Base-by-base conservation (phyloP, 768 basidiomycete species). In the Cyathus striatus region DNA sequence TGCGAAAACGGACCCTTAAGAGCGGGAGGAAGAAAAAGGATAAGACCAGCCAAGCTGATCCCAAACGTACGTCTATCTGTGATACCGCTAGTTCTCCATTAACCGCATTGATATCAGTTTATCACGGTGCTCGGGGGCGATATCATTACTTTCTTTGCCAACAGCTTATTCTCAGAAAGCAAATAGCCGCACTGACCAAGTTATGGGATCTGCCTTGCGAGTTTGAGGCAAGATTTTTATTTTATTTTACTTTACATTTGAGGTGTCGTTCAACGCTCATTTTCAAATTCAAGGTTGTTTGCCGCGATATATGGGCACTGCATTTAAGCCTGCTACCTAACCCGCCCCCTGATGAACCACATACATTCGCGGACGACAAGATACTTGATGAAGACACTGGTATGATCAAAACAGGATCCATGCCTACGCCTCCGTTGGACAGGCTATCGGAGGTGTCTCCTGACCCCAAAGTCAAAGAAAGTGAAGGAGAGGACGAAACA, bases 131-230 rank as follows among this genome's bases (percentile, higher is more conserved):
- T 13, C 75, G 85, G 45, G 89, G 82, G 12, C 75, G 81, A 27
- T 91, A 76, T 56, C 80, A 86, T 44, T 90, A 89, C 52, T 86
- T 90, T 47, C 85, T 93, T 49, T 88, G 86, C 53, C 69, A 90
- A 25, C 94, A 96, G 60, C 64, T 90, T 1, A 65, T 96, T 42
- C 66, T 95, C 9, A 74, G 92, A 23, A 77, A 82, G 52, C 92
- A 96, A 60, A 65, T 92, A 10, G 67, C 64, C 5, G 72, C 73
- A n/a, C 60, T 92, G 44, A 72, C 57, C 3, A 54, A 55, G 10
- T 50, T 79, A 7, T 92, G 90, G 90, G 58, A 66, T n/a, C 68
- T 93, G 17, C 90, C 90, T 5, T 56, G 69, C 0, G 86, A 90
- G 55, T 88, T 90, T 46, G 90, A 91, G 75, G 90, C 87, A 45